Percentiles rank a stretch among this genome's conserved stretches.
Evolutionary conservation across 257 asterid genomes (phyloP).

Genomic region (Solanum medicagineum): DNA sequence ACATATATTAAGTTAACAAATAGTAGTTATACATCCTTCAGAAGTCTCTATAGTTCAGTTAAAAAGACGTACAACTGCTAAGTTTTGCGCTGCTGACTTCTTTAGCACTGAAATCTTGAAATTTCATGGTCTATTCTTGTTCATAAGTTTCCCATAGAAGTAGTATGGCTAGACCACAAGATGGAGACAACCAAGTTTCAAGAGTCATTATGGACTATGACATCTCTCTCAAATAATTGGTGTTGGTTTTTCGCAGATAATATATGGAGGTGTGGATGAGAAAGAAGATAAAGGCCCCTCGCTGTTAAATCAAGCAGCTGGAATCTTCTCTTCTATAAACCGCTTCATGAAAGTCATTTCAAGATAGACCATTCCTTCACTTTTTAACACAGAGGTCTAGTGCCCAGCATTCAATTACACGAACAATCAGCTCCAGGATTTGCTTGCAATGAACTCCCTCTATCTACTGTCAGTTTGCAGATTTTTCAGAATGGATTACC

Average conservation of each 20-base stretch:
- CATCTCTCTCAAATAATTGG: not conserved
- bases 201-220: not conserved
- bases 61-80: not conserved
- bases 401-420: not conserved
- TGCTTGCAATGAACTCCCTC: not conserved
- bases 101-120: not conserved
- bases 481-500: not conserved
- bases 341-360: slow-evolving; percentile 89
- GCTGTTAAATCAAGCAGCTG: slow-evolving; percentile 69
- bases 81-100: not conserved
- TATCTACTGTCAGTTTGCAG: not conserved
- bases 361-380: slow-evolving; percentile 18
- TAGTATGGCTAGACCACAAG: not conserved
- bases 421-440: not conserved
- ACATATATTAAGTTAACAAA: not conserved
- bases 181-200: not conserved
- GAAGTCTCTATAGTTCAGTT: not conserved
- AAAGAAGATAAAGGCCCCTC: slow-evolving; percentile 42
- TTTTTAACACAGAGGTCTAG: not conserved
- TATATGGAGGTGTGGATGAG: slow-evolving; percentile 51
- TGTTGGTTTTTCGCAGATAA: slow-evolving; percentile 27
- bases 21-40: not conserved
- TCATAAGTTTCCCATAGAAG: not conserved
- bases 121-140: not conserved
- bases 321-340: slow-evolving; percentile 68